Evolutionary conservation across 306 rosid species (phyloP), one percentile per base, ranked within the genome.

Genomic region (Pyrus communis): DNA sequence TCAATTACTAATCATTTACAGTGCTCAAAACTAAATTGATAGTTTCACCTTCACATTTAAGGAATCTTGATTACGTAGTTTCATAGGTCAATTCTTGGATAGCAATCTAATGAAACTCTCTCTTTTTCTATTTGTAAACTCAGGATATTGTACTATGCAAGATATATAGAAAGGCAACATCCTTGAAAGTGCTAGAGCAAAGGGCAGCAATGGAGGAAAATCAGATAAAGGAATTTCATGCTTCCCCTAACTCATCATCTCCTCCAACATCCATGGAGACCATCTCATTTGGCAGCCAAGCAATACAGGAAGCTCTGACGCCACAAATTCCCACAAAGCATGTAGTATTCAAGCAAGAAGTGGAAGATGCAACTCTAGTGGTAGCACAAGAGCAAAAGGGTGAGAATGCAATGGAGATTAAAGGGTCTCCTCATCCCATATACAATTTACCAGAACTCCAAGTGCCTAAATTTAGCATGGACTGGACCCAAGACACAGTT

Each of bases 101-200:
- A 11, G 19, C 11, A 54, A 54, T 14, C 67, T 57, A 42, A 76
- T 70, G 62, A 52, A 15, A 11, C 55, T 18, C 21, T 19, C 38
- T 19, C 40, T 19, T 75, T 3, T 25, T 11, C 11, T 9, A 18
- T 71, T 66, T 63, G 13, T 11, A 21, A 67, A 68, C 64, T 77
- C 86, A 95, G 98, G 97, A 95, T 71, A 84, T 90, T 35, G 99
- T 95, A 15, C 58, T 95, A 30, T 95, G 99, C 88, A 95, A 92
- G 86, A 91, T 95, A 71, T 95, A 95, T 23, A 71, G 95, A 77
- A 95, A 95, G 87, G 99, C 99, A 71, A 95, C 99, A 75, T 92
- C 99, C 1, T 85, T 95, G 96, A 95, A 95, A 73, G 99, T 89
- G 54, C 67, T 95, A 13, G 99, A 95, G 82, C 91, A 92, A 78